A percentile compares a stretch with the other conserved stretches of the same genome.
Conservation (phyloP, 768 basidiomycete genomes). For the Pisolithus tinctorius region DNA sequence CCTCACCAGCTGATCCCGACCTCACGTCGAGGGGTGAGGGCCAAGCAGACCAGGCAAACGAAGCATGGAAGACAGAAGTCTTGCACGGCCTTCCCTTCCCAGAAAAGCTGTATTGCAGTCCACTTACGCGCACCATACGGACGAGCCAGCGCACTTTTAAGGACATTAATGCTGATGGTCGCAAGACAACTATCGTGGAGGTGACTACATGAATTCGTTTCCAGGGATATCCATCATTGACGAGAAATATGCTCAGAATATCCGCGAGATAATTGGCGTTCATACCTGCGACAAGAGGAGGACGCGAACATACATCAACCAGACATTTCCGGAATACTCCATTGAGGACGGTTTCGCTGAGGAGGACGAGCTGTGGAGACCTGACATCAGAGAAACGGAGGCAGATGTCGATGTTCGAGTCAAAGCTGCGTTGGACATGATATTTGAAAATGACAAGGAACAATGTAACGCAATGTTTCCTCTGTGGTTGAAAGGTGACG, state of each 20-base stretch:
- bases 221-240: not conserved
- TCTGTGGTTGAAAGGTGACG: not conserved
- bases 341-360: conserved; percentile 58
- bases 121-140: conserved; percentile 53
- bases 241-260: conserved; percentile 36
- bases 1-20: conserved; percentile 50
- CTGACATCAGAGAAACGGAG: conserved; percentile 47
- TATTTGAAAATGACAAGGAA: conserved; percentile 41
- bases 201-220: conserved; percentile 24
- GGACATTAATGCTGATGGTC: conserved; percentile 23
- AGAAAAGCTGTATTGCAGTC: conserved; percentile 52
- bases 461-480: conserved; percentile 37
- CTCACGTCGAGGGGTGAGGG: conserved; percentile 51
- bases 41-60: conserved; percentile 37
- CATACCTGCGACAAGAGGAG: conserved; percentile 69
- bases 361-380: conserved; percentile 54
- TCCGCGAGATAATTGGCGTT: conserved; percentile 58
- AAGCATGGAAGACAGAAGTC: conserved; percentile 47
- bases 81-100: conserved; percentile 40
- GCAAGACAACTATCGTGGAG: conserved; percentile 46
- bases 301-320: conserved; percentile 40
- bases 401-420: conserved; percentile 43
- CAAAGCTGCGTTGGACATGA: conserved; percentile 41
- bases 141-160: conserved; percentile 52
- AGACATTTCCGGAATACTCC: conserved; percentile 40